Percentiles rank a stretch among this genome's conserved stretches.
phyloP scores from a whole-genome alignment of 805 yeast species.

The Naumovozyma dairenensis region DNA sequence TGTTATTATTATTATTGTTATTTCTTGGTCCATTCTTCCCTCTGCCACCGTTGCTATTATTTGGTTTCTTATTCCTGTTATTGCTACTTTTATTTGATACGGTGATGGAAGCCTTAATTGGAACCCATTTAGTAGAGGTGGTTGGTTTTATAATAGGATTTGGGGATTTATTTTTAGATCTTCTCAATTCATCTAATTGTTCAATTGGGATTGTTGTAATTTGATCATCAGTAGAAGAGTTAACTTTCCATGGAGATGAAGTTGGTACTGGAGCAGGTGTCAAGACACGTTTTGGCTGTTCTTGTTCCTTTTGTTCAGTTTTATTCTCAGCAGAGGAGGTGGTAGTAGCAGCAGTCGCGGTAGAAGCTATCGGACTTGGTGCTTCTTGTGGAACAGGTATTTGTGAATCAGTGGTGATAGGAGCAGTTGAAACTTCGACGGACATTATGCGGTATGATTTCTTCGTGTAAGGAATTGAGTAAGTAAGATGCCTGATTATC shows the following conservation, averaged over 20 bases:
- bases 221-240: conserved; percentile 18
- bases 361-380: no score
- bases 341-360: background rate
- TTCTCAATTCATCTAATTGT: conserved; percentile 11
- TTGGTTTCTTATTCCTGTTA: conserved; percentile 10
- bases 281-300: conserved; percentile 12
- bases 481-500: no score
- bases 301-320: conserved; percentile 3
- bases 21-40: conserved; percentile 7
- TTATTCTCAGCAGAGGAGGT: background rate
- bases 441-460: no score
- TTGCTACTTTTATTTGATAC: conserved; percentile 27
- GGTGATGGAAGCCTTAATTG: conserved; percentile 50
- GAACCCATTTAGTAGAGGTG: conserved; percentile 51
- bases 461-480: no score
- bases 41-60: conserved; percentile 10
- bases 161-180: conserved; percentile 12
- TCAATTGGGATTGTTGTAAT: conserved; percentile 17
- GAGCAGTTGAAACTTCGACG: no score
- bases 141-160: conserved; percentile 12
- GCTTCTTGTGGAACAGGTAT: no score
- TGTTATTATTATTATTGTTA: conserved; percentile 7
- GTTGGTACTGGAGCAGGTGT: conserved; percentile 30
- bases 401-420: no score
- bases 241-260: conserved; percentile 26